Conservation (phyloP, 1,284 basidiomycete species). For the Pholiota adiposa region DNA sequence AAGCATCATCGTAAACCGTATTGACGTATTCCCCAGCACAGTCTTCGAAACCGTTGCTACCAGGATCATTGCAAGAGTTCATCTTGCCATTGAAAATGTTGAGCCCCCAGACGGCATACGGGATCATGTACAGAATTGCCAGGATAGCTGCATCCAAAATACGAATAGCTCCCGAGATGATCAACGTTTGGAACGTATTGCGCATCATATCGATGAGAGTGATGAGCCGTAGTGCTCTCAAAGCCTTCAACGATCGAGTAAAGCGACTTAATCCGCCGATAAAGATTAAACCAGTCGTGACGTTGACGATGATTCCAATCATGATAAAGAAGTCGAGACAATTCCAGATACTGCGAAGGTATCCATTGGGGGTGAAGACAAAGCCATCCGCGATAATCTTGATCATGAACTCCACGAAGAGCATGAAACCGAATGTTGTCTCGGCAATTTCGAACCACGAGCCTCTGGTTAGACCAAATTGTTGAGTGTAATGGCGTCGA, state of each 20-base stretch:
- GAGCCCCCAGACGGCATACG: conserved; percentile 96
- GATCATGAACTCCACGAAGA: conserved; percentile 87
- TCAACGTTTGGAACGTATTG: conserved; percentile 89
- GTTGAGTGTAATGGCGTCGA: conserved; percentile 73
- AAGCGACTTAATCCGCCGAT: conserved; percentile 83
- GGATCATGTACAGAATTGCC: conserved; percentile 95
- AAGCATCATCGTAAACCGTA: conserved; percentile 55
- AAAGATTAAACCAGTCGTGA: conserved; percentile 78
- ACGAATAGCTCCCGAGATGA: conserved; percentile 86
- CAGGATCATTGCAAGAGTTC: conserved; percentile 84
- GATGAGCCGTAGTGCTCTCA: conserved; percentile 89
- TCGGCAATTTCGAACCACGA: conserved; percentile 94
- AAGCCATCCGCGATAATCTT: conserved; percentile 95
- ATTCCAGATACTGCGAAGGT: conserved; percentile 93
- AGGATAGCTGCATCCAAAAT: conserved; percentile 92
- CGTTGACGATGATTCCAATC: conserved; percentile 81
- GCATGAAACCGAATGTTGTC: conserved; percentile 73
- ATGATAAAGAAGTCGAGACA: conserved; percentile 90
- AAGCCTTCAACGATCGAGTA: conserved; percentile 87
- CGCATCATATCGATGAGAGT: conserved; percentile 89
- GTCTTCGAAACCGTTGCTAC: conserved; percentile 57
- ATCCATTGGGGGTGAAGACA: conserved; percentile 92
- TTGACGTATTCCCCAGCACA: conserved; percentile 83
- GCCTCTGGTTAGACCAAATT: conserved; percentile 62
- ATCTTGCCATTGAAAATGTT: conserved; percentile 92